These are phyloP conservation scores for Phytophthora ohioensis DNA, from an alignment of 352 stramenopile species.

Conservation along the genomic window DNA sequence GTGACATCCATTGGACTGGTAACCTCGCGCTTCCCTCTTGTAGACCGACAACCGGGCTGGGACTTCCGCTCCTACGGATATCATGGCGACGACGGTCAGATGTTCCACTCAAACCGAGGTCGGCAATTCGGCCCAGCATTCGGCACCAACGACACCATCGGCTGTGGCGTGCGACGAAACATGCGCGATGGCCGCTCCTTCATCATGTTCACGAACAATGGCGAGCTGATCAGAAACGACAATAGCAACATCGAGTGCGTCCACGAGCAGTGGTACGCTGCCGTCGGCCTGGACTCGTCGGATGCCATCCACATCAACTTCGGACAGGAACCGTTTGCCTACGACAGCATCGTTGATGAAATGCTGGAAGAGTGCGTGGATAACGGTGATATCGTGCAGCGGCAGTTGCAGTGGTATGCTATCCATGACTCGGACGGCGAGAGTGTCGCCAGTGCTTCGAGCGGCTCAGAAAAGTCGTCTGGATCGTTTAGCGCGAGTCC, in stretches of 20 bases:
- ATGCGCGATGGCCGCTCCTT: slow-evolving; percentile 38
- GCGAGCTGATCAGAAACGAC: slow-evolving; percentile 24
- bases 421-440: slow-evolving; percentile 49
- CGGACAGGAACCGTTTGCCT: slow-evolving; percentile 43
- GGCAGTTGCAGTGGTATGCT: slow-evolving; percentile 41
- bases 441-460: slow-evolving; percentile 18
- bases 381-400: slow-evolving; percentile 33
- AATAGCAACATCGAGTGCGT: slow-evolving; percentile 36
- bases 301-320: slow-evolving; percentile 47
- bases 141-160: slow-evolving; percentile 38
- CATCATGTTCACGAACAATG: slow-evolving; percentile 47
- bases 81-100: slow-evolving; percentile 78
- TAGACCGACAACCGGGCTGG: slow-evolving; percentile 77
- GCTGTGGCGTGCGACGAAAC: slow-evolving; percentile 39
- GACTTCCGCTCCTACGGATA: slow-evolving; percentile 74
- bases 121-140: slow-evolving; percentile 45
- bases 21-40: slow-evolving; percentile 56
- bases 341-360: slow-evolving; percentile 44
- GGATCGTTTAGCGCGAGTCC: slow-evolving; percentile 10
- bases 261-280: slow-evolving; percentile 44
- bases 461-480: slow-evolving; percentile 15
- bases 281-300: slow-evolving; percentile 41
- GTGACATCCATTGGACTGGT: slow-evolving; percentile 72
- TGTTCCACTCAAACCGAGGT: slow-evolving; percentile 58
- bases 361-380: slow-evolving; percentile 35